A percentile compares a stretch with the other conserved stretches of the same genome.
Evolutionary conservation across 768 basidiomycete species (phyloP).

Genomic region (Hericium rajendrae): DNA sequence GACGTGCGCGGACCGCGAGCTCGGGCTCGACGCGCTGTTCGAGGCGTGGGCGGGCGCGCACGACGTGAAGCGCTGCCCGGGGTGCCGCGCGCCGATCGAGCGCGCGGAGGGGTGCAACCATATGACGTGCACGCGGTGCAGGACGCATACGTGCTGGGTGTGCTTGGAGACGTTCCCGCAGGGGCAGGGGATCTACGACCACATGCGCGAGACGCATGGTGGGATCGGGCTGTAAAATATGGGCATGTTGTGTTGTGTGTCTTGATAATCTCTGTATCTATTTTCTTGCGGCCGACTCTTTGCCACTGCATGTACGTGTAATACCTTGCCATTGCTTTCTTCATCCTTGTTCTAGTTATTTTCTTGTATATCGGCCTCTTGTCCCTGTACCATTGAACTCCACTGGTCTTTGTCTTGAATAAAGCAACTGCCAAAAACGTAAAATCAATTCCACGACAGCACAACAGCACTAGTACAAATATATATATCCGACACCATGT

Average conservation of each 20-base stretch:
- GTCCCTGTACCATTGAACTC: too few species aligned
- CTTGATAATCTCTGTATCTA: not conserved
- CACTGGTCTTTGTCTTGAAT: too few species aligned
- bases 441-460: too few species aligned
- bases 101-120: slow-evolving; percentile 74
- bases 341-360: too few species aligned
- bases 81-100: slow-evolving; percentile 63
- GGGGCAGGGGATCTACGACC: slow-evolving; percentile 65
- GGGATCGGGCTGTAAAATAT: slow-evolving; percentile 19
- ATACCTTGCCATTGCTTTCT: too few species aligned
- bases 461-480: too few species aligned
- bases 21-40: slow-evolving; percentile 44
- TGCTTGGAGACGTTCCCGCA: slow-evolving; percentile 62
- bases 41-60: slow-evolving; percentile 51
- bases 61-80: slow-evolving; percentile 68
- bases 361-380: too few species aligned
- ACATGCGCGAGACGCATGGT: slow-evolving; percentile 65
- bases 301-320: too few species aligned
- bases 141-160: slow-evolving; percentile 75
- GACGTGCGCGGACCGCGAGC: slow-evolving; percentile 49
- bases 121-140: slow-evolving; percentile 67
- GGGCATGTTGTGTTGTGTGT: too few species aligned
- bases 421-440: too few species aligned
- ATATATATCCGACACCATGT: too few species aligned
- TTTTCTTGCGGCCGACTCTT: not conserved